Evolutionary conservation across 306 rosid species (phyloP), one percentile per base, ranked within the genome.

Genomic region (Oxytropis ochrocephala): DNA sequence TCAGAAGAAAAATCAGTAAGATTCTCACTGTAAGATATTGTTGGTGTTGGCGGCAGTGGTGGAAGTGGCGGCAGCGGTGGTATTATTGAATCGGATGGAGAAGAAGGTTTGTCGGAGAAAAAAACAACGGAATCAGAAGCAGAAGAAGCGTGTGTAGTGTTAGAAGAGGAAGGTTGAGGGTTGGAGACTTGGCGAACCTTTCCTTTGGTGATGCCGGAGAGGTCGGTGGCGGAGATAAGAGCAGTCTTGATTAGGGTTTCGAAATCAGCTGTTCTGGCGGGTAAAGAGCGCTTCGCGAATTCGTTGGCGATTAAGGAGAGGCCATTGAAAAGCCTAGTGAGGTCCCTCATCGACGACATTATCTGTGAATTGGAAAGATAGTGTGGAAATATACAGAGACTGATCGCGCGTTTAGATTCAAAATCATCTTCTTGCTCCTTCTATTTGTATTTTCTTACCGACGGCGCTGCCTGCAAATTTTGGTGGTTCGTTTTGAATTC

Each of bases 191-290:
- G 80, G 67, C 78, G 86, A 75, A 75, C 56, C 14, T 79, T 76
- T 74, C 98, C 98, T 63, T 79, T 82, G 49, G 97, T 93, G 74
- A 90, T 77, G 64, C 96, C 97, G 69, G 91, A 69, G 55, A 92
- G 72, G 71, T 90, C 88, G 43, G 98, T 88, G 82, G 86, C 87
- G 21, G 89, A 83, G 43, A 90, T 57, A 24, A 94, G 54, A 19
- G 83, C 80, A 21, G 72, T 84, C 69, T 85, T 90, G 13, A 83
- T 55, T 36, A 88, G 81, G 80, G 85, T 72, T 77, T 80, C 51
- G 27, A 89, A 66, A 36, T 89, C 78, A 0, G 67, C 70, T 24
- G 53, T 73, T 60, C 33, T 70, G 69, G 82, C 77, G 50, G 84
- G 61, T 13, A 76, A 80, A 24, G 94, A 82, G 62, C 80, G 87